These are phyloP conservation scores for Syncephalastrum sp. DNA, from an alignment of 371 early-diverging fungal genomes.

Conservation along the genomic window DNA sequence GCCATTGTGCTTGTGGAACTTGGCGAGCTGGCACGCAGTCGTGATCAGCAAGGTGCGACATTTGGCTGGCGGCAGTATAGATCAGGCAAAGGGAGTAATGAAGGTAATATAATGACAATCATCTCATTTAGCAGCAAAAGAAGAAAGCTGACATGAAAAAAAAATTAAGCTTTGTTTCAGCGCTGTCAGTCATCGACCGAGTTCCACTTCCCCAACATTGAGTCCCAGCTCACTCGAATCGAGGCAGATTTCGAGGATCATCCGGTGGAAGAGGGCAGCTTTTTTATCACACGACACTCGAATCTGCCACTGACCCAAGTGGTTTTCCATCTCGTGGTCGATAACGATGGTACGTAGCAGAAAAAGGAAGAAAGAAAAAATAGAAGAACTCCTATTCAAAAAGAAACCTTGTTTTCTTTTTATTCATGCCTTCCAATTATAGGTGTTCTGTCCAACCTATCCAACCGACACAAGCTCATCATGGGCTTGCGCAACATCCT, in stretches of 20 bases:
- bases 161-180: constrained; percentile 55
- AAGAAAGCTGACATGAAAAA: background rate
- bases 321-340: constrained; percentile 69
- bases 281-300: constrained; percentile 77
- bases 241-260: constrained; percentile 49
- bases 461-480: constrained; percentile 53
- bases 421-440: background rate
- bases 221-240: constrained; percentile 58
- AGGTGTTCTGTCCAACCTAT: constrained; percentile 30
- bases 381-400: background rate
- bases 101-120: constrained; percentile 36
- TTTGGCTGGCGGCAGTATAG: constrained; percentile 57
- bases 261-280: constrained; percentile 58
- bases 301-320: constrained; percentile 74
- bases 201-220: constrained; percentile 74
- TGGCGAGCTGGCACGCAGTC: constrained; percentile 41
- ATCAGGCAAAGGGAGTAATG: constrained; percentile 62
- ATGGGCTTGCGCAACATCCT: constrained; percentile 67
- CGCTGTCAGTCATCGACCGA: constrained; percentile 72
- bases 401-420: background rate
- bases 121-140: background rate
- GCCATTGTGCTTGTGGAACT: constrained; percentile 61
- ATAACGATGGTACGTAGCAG: constrained; percentile 40
- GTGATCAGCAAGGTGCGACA: constrained; percentile 13
- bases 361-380: constrained; percentile 1